Conservation (phyloP, 2,329 filamentous ascomycete genomes). For the Diaporthe caulivora region DNA sequence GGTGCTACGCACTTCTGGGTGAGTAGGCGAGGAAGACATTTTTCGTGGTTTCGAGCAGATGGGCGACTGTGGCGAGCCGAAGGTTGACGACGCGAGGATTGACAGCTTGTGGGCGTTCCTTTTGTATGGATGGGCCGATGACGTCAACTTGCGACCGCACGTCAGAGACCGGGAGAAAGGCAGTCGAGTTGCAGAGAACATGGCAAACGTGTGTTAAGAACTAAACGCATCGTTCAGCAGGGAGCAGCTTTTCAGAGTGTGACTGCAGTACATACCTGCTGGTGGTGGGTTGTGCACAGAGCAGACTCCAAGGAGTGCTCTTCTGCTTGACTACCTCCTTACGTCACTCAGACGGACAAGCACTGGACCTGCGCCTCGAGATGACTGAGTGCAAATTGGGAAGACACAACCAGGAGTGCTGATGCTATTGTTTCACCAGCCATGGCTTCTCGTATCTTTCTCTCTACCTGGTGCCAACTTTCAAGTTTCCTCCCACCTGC, state of each 20-base stretch:
- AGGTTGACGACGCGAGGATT: not conserved
- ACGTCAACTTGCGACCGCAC: slow-evolving; percentile 24
- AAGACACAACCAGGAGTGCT: too few species aligned
- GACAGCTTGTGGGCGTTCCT: slow-evolving; percentile 1
- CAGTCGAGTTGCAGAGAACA: not conserved
- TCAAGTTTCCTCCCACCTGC: not conserved
- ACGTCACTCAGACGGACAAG: too few species aligned
- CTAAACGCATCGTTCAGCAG: not conserved
- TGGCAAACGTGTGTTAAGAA: not conserved
- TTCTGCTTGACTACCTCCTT: too few species aligned
- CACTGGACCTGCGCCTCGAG: too few species aligned
- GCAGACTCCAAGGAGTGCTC: too few species aligned
- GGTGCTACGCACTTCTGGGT: not conserved
- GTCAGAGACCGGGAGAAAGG: not conserved
- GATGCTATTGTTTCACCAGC: too few species aligned
- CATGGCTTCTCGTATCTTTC: not conserved
- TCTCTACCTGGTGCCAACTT: not conserved
- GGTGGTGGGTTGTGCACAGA: too few species aligned
- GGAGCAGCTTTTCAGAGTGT: not conserved
- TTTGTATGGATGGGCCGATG: slow-evolving; percentile 8
- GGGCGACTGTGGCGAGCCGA: not conserved
- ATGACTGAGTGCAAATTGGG: too few species aligned
- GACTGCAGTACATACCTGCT: too few species aligned
- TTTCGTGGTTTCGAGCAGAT: not conserved
- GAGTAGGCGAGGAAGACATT: not conserved